Conservation (phyloP, 1,284 basidiomycete species). For the Microbotryomycetes sp. region DNA sequence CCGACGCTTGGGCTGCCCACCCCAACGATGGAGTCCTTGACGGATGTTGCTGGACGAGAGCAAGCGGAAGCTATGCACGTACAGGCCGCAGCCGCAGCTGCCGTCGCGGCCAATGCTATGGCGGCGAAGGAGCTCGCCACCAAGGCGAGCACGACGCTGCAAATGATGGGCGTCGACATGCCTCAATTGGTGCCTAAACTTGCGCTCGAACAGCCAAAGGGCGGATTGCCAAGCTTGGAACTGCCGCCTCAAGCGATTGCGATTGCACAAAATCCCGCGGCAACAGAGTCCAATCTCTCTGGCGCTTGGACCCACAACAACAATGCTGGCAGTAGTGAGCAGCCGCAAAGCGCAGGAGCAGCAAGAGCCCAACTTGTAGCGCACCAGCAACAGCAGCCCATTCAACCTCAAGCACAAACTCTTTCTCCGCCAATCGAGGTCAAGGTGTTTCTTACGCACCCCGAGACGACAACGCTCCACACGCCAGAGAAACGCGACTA, state of each 20-base stretch:
- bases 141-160: slow-evolving; percentile 14
- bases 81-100: slow-evolving; percentile 28
- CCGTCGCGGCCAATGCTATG: slow-evolving; percentile 26
- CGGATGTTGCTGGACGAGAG: not conserved
- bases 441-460: slow-evolving; percentile 2
- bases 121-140: slow-evolving; percentile 30
- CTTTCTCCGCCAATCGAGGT: not conserved
- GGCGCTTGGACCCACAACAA: not conserved
- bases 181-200: not conserved
- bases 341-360: not conserved
- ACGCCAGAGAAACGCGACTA: slow-evolving; percentile 26
- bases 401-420: not conserved
- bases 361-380: not conserved
- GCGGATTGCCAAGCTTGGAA: slow-evolving; percentile 8
- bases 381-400: not conserved
- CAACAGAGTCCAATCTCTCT: not conserved
- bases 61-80: slow-evolving; percentile 24
- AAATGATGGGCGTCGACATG: slow-evolving; percentile 16
- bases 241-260: slow-evolving; percentile 9
- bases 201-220: not conserved
- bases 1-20: not conserved
- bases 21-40: not conserved
- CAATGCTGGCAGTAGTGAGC: slow-evolving; percentile 10
- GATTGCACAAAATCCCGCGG: not conserved
- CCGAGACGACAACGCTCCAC: not conserved